Evolutionary conservation across 306 rosid species (phyloP), one percentile per base, ranked within the genome.

Genomic region (Morella rubra): DNA sequence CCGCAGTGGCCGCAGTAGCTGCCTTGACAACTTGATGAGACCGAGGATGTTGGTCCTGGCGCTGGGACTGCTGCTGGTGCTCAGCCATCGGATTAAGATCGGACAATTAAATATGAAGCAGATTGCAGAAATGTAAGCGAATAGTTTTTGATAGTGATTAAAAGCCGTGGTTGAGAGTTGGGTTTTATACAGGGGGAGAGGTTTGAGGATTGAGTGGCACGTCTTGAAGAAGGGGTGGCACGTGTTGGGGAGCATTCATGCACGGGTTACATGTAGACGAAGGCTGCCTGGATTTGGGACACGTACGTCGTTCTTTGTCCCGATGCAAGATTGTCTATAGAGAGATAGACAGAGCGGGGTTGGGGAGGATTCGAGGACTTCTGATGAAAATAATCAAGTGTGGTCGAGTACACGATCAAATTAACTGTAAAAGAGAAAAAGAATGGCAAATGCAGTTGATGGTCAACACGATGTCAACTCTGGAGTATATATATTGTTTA

Each of bases 1-100:
- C 96, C 0, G 91, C 86, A 0, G 93, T 85, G 27, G 80, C 87
- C 0, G 96, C 97, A 0, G 96, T 89, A 77, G 92, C 88, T 0
- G 89, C 84, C 85, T 88, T 88, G 10, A 86, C 87, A 4, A 85
- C 62, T 64, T 90, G 92, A 51, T 82, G 67, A 62, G 87, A 24
- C 49, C 42, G 62, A 6, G 78, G 52, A 9, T 82, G 85, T 1
- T 74, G 81, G 8, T 20, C 77, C 16, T 19, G 70, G 11, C 24
- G 27, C 47, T 19, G 67, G 8, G 68, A 71, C 32, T 51, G 88
- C 66, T 80, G 73, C 27, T 77, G 71, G 1, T 14, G 4, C 8
- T 91, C 91, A 7, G 95, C 90, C 97, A 90, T 89, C 53, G 22
- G 53, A 74, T 51, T 7, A 15, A 27, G 56, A 27, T 73, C 69